These are phyloP conservation scores for Metschnikowia colocasiae DNA, from an alignment of 805 yeast genomes.

Conservation along the genomic window DNA sequence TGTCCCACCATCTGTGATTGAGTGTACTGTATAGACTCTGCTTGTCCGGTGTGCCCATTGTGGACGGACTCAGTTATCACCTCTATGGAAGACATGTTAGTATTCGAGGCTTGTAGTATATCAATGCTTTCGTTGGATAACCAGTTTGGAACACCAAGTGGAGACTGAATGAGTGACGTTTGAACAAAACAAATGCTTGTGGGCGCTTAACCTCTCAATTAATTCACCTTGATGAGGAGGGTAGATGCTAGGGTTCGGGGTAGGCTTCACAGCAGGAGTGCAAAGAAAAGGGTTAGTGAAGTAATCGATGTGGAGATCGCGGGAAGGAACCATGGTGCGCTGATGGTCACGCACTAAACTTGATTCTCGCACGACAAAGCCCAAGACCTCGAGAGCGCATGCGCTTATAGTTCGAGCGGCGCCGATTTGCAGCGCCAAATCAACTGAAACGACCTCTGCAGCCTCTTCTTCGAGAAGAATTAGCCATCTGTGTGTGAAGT, in stretches of 20 bases:
- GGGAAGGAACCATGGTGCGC: conserved; percentile 10
- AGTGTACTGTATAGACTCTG: conserved; percentile 64
- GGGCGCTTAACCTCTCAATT: not conserved
- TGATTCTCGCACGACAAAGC: conserved; percentile 15
- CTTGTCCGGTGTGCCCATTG: conserved; percentile 67
- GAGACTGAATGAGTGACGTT: conserved; percentile 1
- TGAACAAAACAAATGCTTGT: not conserved
- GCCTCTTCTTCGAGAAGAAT: not conserved
- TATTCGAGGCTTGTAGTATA: conserved; percentile 12
- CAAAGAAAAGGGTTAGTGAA: conserved; percentile 5
- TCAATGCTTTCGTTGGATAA: not conserved
- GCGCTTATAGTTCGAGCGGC: conserved; percentile 1
- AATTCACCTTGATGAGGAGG: not conserved
- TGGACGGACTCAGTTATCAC: conserved; percentile 60
- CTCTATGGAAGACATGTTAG: conserved; percentile 46
- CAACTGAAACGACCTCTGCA: not conserved
- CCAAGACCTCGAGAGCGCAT: not conserved
- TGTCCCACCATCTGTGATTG: conserved; percentile 93
- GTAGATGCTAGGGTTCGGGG: not conserved
- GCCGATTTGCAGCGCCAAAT: not conserved
- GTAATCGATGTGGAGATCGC: conserved; percentile 14
- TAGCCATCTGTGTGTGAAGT: not conserved
- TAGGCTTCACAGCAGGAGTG: not conserved
- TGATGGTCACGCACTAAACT: conserved; percentile 18
- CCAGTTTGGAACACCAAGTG: not conserved